phyloP scores from a whole-genome alignment of 352 stramenopile species.

The Phytophthora citrophthora region DNA sequence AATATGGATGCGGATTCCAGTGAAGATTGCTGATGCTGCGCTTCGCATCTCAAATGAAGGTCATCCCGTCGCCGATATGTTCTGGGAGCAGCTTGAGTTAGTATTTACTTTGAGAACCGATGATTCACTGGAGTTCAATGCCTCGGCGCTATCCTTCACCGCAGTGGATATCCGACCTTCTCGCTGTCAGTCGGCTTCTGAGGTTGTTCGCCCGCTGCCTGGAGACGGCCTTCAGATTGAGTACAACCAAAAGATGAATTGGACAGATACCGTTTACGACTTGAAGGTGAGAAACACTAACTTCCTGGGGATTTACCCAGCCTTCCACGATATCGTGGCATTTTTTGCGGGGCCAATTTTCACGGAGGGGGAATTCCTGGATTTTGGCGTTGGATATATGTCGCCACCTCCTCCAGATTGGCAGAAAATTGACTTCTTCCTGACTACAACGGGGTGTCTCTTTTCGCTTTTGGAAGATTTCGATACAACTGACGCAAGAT shows the following conservation, averaged over 20 bases:
- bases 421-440: slow-evolving; percentile 80
- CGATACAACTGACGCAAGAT: slow-evolving; percentile 63
- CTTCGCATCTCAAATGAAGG: slow-evolving; percentile 71
- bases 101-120: slow-evolving; percentile 81
- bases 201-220: slow-evolving; percentile 74
- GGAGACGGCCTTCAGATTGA: slow-evolving; percentile 79
- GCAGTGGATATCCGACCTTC: slow-evolving; percentile 66
- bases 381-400: slow-evolving; percentile 80
- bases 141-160: slow-evolving; percentile 64
- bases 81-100: slow-evolving; percentile 85
- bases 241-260: slow-evolving; percentile 80
- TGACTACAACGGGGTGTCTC: slow-evolving; percentile 72
- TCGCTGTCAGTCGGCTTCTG: slow-evolving; percentile 56
- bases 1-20: slow-evolving; percentile 82
- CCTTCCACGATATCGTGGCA: slow-evolving; percentile 59
- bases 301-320: slow-evolving; percentile 76
- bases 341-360: slow-evolving; percentile 79
- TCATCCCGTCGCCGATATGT: slow-evolving; percentile 69
- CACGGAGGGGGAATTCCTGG: slow-evolving; percentile 43
- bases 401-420: slow-evolving; percentile 63
- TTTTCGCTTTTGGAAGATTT: slow-evolving; percentile 89
- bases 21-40: slow-evolving; percentile 78
- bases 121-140: slow-evolving; percentile 77
- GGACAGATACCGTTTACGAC: slow-evolving; percentile 76
- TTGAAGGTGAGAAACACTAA: slow-evolving; percentile 81